Evolutionary conservation across 129 eudicot genomes (phyloP).

Genomic region (Cynara cardunculus): DNA sequence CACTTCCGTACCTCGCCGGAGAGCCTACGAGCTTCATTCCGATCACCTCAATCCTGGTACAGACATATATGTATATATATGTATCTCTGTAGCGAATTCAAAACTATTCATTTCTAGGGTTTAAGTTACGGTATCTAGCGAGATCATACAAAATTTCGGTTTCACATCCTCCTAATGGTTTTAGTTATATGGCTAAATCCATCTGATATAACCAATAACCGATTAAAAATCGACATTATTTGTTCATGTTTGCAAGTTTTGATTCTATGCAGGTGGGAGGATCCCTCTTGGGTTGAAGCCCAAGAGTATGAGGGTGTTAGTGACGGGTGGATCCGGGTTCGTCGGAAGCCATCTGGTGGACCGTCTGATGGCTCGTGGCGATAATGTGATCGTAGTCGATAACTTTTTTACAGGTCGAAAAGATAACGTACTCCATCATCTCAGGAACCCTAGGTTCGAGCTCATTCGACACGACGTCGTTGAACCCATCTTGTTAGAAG

Average conservation of each 20-base stretch:
- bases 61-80: background rate
- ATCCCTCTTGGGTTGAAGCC: constrained; percentile 57
- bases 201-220: no score
- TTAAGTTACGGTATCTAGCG: background rate
- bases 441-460: constrained; percentile 64
- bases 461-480: constrained; percentile 84
- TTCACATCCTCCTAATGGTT: no score
- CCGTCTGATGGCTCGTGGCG: constrained; percentile 73
- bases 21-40: constrained; percentile 34
- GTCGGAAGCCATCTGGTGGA: constrained; percentile 89
- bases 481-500: constrained; percentile 80
- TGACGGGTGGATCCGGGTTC: constrained; percentile 88
- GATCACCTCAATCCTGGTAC: constrained; percentile 37
- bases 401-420: constrained; percentile 80
- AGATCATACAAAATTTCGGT: background rate
- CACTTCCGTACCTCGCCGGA: constrained; percentile 36
- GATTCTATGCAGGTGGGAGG: constrained; percentile 38
- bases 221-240: background rate
- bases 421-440: constrained; percentile 63
- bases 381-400: constrained; percentile 71
- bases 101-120: constrained; percentile 12
- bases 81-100: background rate
- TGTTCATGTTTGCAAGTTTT: background rate
- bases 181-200: no score
- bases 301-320: constrained; percentile 58